phyloP scores from a whole-genome alignment of 179 eudicot genomes.

The Beta corolliflora region DNA sequence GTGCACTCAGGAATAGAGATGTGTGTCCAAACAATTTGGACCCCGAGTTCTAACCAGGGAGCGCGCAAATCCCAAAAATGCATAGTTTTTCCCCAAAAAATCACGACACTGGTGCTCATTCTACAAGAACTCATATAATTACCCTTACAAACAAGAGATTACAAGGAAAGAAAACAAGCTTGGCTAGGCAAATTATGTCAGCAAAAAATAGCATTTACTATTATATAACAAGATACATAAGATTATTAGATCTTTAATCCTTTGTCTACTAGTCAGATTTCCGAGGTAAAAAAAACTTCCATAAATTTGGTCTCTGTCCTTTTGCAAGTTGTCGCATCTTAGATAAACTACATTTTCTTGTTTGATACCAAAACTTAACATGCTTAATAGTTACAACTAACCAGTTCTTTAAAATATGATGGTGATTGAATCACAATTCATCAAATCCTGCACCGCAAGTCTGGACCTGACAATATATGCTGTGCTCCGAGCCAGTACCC shows the following conservation, averaged over 20 bases:
- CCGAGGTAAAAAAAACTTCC: not conserved
- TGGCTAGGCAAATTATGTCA: not conserved
- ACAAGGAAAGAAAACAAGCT: not conserved
- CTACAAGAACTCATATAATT: not conserved
- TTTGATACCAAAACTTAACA: constrained; percentile 13
- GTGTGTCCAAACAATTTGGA: not conserved
- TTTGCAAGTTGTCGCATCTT: constrained; percentile 19
- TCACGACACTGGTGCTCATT: not conserved
- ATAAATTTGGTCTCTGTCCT: not conserved
- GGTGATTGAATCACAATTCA: not conserved
- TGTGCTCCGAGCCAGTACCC: constrained; percentile 3
- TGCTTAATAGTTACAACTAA: not conserved
- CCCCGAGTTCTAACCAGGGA: too few relatives aligned
- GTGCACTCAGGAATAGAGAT: not conserved
- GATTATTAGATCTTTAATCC: not conserved
- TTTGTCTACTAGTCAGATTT: not conserved
- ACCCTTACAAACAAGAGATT: not conserved
- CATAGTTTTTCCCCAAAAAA: too few relatives aligned
- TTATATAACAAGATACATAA: not conserved
- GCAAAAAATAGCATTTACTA: not conserved
- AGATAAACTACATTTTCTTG: constrained; percentile 7
- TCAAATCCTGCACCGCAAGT: constrained; percentile 7
- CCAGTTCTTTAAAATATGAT: not conserved
- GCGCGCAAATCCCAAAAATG: too few relatives aligned
- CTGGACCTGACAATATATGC: constrained; percentile 8